Conservation (phyloP, 192 early-diverging fungal species). For the Coemansia sp. region DNA sequence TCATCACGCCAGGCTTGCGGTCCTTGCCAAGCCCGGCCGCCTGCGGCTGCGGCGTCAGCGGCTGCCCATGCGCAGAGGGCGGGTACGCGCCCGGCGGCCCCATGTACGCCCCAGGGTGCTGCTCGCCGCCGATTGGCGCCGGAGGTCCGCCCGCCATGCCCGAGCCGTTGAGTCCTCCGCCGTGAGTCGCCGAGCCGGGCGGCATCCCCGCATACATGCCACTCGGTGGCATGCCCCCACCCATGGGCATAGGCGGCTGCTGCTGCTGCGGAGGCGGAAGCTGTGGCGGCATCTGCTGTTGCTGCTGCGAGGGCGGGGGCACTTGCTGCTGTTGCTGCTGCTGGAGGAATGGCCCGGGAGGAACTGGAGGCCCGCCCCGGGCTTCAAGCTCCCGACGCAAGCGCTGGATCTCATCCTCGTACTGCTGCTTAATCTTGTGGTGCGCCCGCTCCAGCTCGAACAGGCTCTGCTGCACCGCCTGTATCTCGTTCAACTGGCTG, state of each 20-base stretch:
- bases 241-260: conserved; percentile 56
- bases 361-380: conserved; percentile 60
- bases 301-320: conserved; percentile 34
- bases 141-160: conserved; percentile 36
- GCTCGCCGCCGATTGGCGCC: conserved; percentile 33
- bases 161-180: conserved; percentile 40
- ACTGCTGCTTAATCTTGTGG: conserved; percentile 77
- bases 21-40: conserved; percentile 40
- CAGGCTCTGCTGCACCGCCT: conserved; percentile 74
- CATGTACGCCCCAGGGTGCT: conserved; percentile 47
- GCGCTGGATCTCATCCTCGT: conserved; percentile 86
- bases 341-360: conserved; percentile 56
- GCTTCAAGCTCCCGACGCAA: conserved; percentile 85
- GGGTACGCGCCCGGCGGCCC: conserved; percentile 50
- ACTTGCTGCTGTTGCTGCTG: conserved; percentile 52
- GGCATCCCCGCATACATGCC: conserved; percentile 53
- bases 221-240: conserved; percentile 38
- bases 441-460: conserved; percentile 84
- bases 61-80: conserved; percentile 51
- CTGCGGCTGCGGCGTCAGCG: conserved; percentile 54
- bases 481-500: conserved; percentile 81
- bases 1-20: conserved; percentile 56
- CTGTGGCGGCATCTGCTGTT: conserved; percentile 50
- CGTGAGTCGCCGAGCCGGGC: conserved; percentile 37
- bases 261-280: conserved; percentile 63